Evolutionary conservation across 768 basidiomycete genomes (phyloP), one percentile per base, ranked within the genome.

Genomic region (Gloeopeniophorella convolvens): DNA sequence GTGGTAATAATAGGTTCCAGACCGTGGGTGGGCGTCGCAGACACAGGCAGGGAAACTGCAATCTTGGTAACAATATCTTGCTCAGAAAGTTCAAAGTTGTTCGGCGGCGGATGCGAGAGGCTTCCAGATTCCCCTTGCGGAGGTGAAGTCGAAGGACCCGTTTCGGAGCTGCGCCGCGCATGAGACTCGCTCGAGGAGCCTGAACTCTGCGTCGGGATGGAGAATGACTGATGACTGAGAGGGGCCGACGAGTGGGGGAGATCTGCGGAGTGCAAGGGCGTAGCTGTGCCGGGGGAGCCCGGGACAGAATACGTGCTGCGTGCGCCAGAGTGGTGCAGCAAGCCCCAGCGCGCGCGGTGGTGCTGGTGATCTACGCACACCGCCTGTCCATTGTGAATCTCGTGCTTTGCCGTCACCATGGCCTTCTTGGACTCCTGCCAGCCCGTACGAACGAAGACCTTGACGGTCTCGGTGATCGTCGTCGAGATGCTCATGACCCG

Each of bases 1-100:
- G 73, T 73, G 18, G 92, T 73, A 16, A 70, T 68, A 47, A 94
- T 80, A 0, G 93, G 93, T 51, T 88, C 85, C 27, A 88, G 71
- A 5, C 70, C 48, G 54, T 92, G 89, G 0, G 85, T 80, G 0
- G 91, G 87, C 5, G 84, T 83, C 10, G 74, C 65, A 6, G 71
- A 74, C 4, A 70, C 58, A 0, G 89, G 89, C 10, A 92, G 68
- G 3, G 70, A 67, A 18, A 90, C 66, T 40, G 74, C 69, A 34
- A 92, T 67, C 28, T 73, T 76, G 1, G 86, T 79, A 51, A 78
- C 76, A 8, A 83, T 58, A 50, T 88, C 85, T 26, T 67, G 59
- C 23, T 67, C 60, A 9, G 69, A 64, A 12, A 63, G 49, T 15
- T 60, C 60, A 7, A 59, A 23, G 3, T 64, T 62, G 39, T 58